Base-by-base conservation (phyloP, 371 early-diverging fungal genomes). In the Zychaea mexicana region DNA sequence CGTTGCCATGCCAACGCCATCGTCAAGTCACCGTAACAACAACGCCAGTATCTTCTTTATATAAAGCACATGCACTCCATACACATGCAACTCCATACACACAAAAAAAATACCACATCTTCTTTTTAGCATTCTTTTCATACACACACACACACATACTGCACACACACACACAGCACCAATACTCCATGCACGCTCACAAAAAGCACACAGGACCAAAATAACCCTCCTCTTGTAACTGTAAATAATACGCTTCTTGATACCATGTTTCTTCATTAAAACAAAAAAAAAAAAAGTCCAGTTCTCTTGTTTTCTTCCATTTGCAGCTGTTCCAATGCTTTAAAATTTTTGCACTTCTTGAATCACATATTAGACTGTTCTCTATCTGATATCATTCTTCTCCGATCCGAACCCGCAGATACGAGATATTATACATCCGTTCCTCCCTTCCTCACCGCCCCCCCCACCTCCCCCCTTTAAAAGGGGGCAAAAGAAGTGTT, bases 41-140 rank as follows among this genome's bases (percentile, higher is more conserved):
- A 57, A 39, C 10, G 15, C 17, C 19, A 58, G 45, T 30, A 58
- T 58, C 4, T 58, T 58, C 45, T 58, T 58, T 38, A 58, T 58
- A 3, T 58, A 45, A 58, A 27, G 38, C 24, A 2, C 32, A 32
- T 15, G 15, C 7, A 36, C 15, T 9, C 38, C 38, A 36, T 36
- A 36, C 38, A 36, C 38, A 7, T 9, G 9, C 38, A 36, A 36
- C 7, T 36, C 15, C 38, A 36, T 36, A 9, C 38, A 36, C 38
- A 36, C 38, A 49, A 19, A 49, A 49, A 49, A 49, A 49, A 6
- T 6, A 2, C 22, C 13, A 13, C 42, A 3, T 8, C 12, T 33
- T 33, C 33, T 33, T 33, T 33, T 33, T 33, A n/a, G n/a, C 12
- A 8, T 33, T 33, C 12, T 33, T 33, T 33, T 42, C 42, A 42